phyloP scores from a whole-genome alignment of 192 early-diverging fungal genomes.

The Coemansia sp. region DNA sequence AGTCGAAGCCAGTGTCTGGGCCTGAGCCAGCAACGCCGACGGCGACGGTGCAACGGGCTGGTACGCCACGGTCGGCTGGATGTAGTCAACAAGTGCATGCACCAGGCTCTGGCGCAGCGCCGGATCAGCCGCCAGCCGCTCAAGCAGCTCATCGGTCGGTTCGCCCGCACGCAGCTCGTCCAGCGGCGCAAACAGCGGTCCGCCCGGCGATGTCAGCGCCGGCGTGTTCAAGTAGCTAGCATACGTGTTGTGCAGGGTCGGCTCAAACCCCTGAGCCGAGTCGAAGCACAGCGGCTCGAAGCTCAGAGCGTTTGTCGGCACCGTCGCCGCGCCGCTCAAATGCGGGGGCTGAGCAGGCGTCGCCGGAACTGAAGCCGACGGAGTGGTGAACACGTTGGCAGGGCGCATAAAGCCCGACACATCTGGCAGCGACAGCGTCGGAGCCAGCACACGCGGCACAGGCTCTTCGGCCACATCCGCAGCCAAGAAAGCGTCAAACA shows the following conservation, averaged over 20 bases:
- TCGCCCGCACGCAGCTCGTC: conserved; percentile 39
- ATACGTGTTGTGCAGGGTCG: conserved; percentile 34
- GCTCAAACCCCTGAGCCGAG: conserved; percentile 14
- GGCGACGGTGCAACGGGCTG: conserved; percentile 13
- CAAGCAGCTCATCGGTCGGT: conserved; percentile 16
- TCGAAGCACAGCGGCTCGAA: conserved; percentile 12
- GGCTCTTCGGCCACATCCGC: conserved; percentile 10
- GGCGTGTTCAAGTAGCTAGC: conserved; percentile 45
- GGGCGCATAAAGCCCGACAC: conserved; percentile 11
- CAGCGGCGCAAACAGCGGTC: conserved; percentile 49
- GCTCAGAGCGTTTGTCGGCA: conserved; percentile 19
- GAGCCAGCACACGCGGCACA: not conserved
- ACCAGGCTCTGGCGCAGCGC: conserved; percentile 41
- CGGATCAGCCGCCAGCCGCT: conserved; percentile 34
- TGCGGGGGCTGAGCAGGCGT: conserved; percentile 17
- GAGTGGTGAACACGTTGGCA: conserved; percentile 22
- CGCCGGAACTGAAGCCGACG: conserved; percentile 26
- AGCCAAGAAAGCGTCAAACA: conserved; percentile 18
- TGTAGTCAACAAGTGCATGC: conserved; percentile 47
- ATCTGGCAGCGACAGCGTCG: conserved; percentile 22
- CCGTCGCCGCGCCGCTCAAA: conserved; percentile 5
- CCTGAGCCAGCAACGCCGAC: conserved; percentile 13
- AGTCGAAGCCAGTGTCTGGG: conserved; percentile 5
- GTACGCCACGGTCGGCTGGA: conserved; percentile 40
- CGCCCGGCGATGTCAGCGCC: conserved; percentile 9